Conservation (phyloP, 495 filamentous ascomycete genomes). For the Talaromyces wortmannii region DNA sequence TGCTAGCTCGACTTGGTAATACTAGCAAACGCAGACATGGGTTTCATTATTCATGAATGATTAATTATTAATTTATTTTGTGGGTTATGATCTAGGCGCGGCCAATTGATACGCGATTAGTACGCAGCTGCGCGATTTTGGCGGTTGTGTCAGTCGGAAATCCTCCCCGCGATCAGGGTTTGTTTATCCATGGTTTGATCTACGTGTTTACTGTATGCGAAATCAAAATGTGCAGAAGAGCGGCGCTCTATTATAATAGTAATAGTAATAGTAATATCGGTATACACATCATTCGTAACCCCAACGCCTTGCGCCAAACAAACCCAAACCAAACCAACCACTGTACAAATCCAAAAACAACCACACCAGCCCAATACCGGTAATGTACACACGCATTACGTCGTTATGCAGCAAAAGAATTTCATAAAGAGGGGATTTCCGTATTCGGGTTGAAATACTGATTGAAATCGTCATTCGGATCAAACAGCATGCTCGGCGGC, state of each 20-base stretch:
- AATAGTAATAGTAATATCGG: not conserved
- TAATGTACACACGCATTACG: conserved; percentile 3
- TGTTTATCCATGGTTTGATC: too few relatives aligned
- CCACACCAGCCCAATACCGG: not conserved
- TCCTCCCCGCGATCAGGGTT: too few relatives aligned
- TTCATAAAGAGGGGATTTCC: conserved; percentile 36
- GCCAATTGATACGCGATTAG: too few relatives aligned
- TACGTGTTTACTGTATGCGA: too few relatives aligned
- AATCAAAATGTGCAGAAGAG: not conserved
- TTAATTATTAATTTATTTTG: too few relatives aligned
- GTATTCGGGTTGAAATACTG: conserved; percentile 38
- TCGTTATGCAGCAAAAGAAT: not conserved
- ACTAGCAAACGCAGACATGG: too few relatives aligned
- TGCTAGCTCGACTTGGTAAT: too few relatives aligned
- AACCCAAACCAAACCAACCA: not conserved
- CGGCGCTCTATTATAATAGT: not conserved
- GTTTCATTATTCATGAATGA: too few relatives aligned
- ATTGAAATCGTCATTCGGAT: conserved; percentile 31
- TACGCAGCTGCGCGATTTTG: too few relatives aligned
- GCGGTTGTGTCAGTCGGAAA: too few relatives aligned
- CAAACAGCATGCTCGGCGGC: conserved; percentile 18
- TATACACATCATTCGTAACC: not conserved
- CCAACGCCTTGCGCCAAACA: not conserved
- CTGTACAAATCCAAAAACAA: not conserved
- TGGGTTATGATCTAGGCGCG: too few relatives aligned